Evolutionary conservation across 345 rosid species (phyloP).

Genomic region (Raphanus raphanistrum): DNA sequence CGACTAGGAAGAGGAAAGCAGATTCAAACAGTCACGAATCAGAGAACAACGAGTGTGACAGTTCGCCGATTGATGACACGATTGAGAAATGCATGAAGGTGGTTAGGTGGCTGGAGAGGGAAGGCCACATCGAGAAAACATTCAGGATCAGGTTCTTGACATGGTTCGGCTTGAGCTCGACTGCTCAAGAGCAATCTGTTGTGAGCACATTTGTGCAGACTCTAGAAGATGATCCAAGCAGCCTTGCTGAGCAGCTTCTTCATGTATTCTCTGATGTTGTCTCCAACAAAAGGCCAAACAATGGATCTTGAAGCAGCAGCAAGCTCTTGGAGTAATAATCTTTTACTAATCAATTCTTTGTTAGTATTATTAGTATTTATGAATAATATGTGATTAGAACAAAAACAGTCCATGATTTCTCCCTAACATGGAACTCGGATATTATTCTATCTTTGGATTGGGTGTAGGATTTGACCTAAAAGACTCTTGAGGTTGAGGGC

Average conservation of each 20-base stretch:
- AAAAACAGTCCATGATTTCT: constrained; percentile 27
- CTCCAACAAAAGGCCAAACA: constrained; percentile 71
- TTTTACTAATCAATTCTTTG: constrained; percentile 29
- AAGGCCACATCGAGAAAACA: constrained; percentile 67
- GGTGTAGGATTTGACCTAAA: constrained; percentile 25
- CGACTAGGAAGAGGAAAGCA: constrained; percentile 67
- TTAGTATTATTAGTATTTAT: constrained; percentile 20
- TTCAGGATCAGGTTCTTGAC: constrained; percentile 88
- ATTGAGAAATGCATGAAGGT: constrained; percentile 84
- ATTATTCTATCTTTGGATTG: constrained; percentile 20
- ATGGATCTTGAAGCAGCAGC: constrained; percentile 55
- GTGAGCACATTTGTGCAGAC: constrained; percentile 88
- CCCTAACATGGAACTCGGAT: constrained; percentile 28
- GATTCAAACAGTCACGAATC: constrained; percentile 45
- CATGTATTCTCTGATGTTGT: constrained; percentile 75
- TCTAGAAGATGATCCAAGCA: constrained; percentile 74
- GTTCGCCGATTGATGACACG: constrained; percentile 78
- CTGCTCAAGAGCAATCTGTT: constrained; percentile 80
- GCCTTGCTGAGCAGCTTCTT: constrained; percentile 90
- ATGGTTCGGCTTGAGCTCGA: constrained; percentile 92
- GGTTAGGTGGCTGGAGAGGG: constrained; percentile 80
- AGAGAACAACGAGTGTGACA: constrained; percentile 79
- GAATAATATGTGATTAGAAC: constrained; percentile 24
- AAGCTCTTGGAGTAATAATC: not conserved
- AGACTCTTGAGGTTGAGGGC: constrained; percentile 9